Percentiles rank a stretch among this genome's conserved stretches.
These are phyloP conservation scores for Psilocybe cyanescens DNA, from an alignment of 768 basidiomycete species.

Conservation along the genomic window DNA sequence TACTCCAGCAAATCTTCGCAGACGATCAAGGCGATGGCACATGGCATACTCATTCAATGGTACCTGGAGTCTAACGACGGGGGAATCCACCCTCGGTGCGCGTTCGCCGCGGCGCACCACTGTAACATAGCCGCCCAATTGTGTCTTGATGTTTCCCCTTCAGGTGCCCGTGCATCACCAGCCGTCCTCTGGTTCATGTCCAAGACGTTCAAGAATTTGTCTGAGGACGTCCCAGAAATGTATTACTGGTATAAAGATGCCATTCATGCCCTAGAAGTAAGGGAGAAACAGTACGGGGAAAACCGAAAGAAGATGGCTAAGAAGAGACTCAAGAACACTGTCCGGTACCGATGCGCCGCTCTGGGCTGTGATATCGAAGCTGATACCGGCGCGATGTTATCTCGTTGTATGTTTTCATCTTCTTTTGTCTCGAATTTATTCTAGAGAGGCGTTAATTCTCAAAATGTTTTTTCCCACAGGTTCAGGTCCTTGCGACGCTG, in stretches of 20 bases:
- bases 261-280: slow-evolving; percentile 22
- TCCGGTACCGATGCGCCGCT: slow-evolving; percentile 32
- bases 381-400: slow-evolving; percentile 28
- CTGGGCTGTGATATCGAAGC: slow-evolving; percentile 29
- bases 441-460: neutral
- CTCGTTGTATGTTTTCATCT: slow-evolving; percentile 20
- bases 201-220: slow-evolving; percentile 17
- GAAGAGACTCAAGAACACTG: slow-evolving; percentile 29
- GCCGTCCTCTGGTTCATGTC: slow-evolving; percentile 26
- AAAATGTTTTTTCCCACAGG: slow-evolving; percentile 16
- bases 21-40: slow-evolving; percentile 12
- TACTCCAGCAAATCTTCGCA: slow-evolving; percentile 9
- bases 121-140: slow-evolving; percentile 11
- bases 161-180: slow-evolving; percentile 5
- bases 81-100: slow-evolving; percentile 9
- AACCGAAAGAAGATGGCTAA: slow-evolving; percentile 21
- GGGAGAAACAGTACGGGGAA: slow-evolving; percentile 21
- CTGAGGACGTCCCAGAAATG: slow-evolving; percentile 15
- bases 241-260: slow-evolving; percentile 24
- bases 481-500: slow-evolving; percentile 31
- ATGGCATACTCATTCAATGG: slow-evolving; percentile 22
- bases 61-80: neutral
- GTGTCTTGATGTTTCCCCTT: neutral
- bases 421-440: neutral
- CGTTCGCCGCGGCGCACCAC: slow-evolving; percentile 19